Percentiles rank a stretch among this genome's conserved stretches.
phyloP scores from a whole-genome alignment of 257 asterid species.

The Solanum pennellii region DNA sequence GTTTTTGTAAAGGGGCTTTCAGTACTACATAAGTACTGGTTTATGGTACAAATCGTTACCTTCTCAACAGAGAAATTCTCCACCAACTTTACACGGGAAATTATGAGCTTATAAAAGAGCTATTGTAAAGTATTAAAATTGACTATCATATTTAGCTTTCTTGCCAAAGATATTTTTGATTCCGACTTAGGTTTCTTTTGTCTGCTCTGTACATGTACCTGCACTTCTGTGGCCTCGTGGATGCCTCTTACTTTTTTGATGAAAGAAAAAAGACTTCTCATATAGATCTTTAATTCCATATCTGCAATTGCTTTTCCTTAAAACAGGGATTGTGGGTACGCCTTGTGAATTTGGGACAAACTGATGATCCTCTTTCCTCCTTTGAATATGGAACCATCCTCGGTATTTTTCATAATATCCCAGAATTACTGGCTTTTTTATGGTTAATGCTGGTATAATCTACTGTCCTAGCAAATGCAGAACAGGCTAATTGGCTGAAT shows the following conservation, averaged over 20 bases:
- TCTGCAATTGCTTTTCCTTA: conserved; percentile 6
- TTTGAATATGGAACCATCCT: conserved; percentile 95
- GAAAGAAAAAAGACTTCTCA: neutral
- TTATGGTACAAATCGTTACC: too few species aligned
- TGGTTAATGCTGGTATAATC: neutral
- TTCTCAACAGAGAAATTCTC: neutral
- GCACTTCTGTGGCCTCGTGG: neutral
- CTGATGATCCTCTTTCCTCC: conserved; percentile 96
- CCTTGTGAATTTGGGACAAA: conserved; percentile 81
- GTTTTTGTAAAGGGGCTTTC: too few species aligned
- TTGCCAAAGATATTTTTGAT: neutral
- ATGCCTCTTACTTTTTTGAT: neutral
- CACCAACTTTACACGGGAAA: neutral
- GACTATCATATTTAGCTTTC: neutral
- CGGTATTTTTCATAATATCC: conserved; percentile 31
- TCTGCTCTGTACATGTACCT: neutral
- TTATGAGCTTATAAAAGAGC: neutral
- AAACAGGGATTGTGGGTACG: conserved; percentile 86
- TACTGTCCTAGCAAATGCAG: conserved; percentile 2
- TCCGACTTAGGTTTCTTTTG: neutral
- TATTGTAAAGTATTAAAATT: neutral
- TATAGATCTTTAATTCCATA: neutral
- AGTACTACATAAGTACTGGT: too few species aligned
- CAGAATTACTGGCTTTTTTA: neutral
- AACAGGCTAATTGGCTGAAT: conserved; percentile 9